Base-by-base conservation (phyloP, 441 rosid genomes). In the Capsella rubella region DNA sequence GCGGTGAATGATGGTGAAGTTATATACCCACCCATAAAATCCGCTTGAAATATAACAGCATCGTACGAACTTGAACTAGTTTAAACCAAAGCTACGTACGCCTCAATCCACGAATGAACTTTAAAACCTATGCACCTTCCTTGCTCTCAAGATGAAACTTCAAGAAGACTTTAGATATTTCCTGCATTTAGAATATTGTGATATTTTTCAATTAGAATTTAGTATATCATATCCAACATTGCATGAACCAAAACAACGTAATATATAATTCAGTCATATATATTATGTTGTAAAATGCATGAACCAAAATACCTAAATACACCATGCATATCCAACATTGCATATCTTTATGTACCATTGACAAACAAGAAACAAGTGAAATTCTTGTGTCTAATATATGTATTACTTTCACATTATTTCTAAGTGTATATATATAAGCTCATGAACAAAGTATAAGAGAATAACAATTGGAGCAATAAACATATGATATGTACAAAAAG, bases 21-120 rank as follows among this genome's bases (percentile, higher is more conserved):
- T 43, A 56, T 39, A 60, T 21, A 66, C 13, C 35, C 58, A 66
- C 16, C 67, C 67, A 67, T 64, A 11, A 55, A n/a, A 31, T 73
- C 35, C 40, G 16, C 55, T 3, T 64, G 32, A 35, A 35, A 65
- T 34, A 16, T 65, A 65, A 49, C 60, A 53, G 13, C 34, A 49
- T 21, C 2, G 18, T 64, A 50, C 34, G 21, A 21, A 45, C 64
- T 13, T 64, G 65, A 55, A 55, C 58, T 28, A 56, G 34, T 49
- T 65, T 28, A 57, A 35, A 49, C 69, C 64, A 49, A 69, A 52
- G 50, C 79, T 43, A 60, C 3, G 32, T 43, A 60, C 3, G 32
- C 67, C 46, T 61, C 43, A 37, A 46, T 47, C 74, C 37, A 62
- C 13, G 18, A 67, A 18, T 32, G 18, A n/a, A 54, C 34, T 8